These are phyloP conservation scores for Trapa incisa DNA, from an alignment of 345 rosid species.

Conservation along the genomic window DNA sequence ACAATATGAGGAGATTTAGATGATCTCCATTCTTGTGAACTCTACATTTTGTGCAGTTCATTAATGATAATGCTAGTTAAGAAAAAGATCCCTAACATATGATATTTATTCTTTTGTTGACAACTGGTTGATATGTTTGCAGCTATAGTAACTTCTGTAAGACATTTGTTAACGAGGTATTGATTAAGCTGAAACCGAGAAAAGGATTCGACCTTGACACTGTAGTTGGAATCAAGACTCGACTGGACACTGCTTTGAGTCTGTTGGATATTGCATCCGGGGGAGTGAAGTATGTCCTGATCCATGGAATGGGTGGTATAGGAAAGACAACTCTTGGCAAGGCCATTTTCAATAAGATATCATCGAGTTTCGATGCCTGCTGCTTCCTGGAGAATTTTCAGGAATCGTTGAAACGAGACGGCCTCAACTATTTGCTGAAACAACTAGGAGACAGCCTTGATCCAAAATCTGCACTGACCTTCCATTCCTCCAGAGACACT, in stretches of 20 bases:
- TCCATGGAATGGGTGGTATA: constrained; percentile 6
- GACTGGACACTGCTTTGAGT: neutral
- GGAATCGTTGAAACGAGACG: neutral
- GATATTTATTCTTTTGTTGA: too few relatives aligned
- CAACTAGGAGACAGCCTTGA: neutral
- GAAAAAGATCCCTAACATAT: too few relatives aligned
- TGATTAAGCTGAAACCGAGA: neutral
- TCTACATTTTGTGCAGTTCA: too few relatives aligned
- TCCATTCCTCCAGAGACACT: neutral
- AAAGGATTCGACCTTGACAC: neutral
- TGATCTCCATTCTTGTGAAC: too few relatives aligned
- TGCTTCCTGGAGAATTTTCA: neutral
- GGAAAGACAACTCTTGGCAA: constrained; percentile 4
- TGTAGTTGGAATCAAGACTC: constrained; percentile 3
- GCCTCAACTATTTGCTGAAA: neutral
- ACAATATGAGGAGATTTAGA: too few relatives aligned
- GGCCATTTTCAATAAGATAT: neutral
- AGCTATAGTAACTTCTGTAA: neutral
- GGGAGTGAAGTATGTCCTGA: neutral
- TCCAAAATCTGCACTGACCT: accelerated
- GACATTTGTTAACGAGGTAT: neutral
- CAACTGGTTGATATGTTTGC: neutral
- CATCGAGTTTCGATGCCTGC: neutral
- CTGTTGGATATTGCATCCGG: neutral
- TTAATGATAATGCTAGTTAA: too few relatives aligned